phyloP scores from a whole-genome alignment of 805 yeast genomes.

The Candida chauliodis region DNA sequence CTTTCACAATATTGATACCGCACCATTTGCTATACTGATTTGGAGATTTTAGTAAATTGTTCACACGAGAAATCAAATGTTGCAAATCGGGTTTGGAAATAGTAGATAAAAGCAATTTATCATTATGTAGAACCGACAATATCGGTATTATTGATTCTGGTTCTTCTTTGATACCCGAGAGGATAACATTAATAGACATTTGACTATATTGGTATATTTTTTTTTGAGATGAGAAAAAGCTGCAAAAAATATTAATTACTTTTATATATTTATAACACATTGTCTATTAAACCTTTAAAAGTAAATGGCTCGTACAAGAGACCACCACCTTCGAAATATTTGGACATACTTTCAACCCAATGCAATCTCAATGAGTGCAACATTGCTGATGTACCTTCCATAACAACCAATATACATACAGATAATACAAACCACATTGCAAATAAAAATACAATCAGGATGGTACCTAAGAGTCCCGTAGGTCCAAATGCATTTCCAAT shows the following conservation, averaged over 20 bases:
- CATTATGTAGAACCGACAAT: constrained; percentile 24
- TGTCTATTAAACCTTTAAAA: constrained; percentile 42
- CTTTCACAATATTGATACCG: constrained; percentile 51
- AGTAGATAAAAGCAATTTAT: constrained; percentile 28
- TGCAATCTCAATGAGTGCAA: constrained; percentile 96
- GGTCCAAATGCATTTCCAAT: constrained; percentile 70
- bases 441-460: constrained; percentile 74
- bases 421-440: constrained; percentile 95
- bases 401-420: constrained; percentile 82
- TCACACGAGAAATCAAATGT: constrained; percentile 44
- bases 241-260: constrained; percentile 1
- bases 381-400: constrained; percentile 99
- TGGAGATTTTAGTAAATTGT: constrained; percentile 26
- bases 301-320: constrained; percentile 84
- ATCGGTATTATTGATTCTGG: constrained; percentile 30
- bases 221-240: constrained; percentile 10
- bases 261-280: constrained; percentile 11
- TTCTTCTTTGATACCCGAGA: constrained; percentile 23
- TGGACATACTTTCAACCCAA: constrained; percentile 99
- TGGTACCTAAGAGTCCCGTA: constrained; percentile 63
- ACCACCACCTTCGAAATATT: constrained; percentile 97
- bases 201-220: constrained; percentile 3
- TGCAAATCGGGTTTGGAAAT: constrained; percentile 49
- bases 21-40: constrained; percentile 51
- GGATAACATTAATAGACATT: constrained; percentile 19